Evolutionary conservation across 345 rosid genomes (phyloP), one percentile per base, ranked within the genome.

Genomic region (Mercurialis annua): DNA sequence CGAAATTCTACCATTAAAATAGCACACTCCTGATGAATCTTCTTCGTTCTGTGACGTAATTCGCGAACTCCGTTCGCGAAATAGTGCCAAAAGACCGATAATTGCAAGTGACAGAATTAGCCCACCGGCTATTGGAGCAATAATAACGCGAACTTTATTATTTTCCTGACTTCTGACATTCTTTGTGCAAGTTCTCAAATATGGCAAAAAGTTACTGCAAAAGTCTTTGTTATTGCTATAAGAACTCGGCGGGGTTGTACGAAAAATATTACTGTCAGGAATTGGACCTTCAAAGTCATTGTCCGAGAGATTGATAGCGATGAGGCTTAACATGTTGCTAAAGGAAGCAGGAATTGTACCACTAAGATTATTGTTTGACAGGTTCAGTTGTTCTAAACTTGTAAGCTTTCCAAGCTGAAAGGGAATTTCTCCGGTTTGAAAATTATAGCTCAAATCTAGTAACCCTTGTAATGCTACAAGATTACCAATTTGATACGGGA

Each of bases 201-300:
- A 75, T 4, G 44, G 62, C 8, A 52, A 26, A 33, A 67, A 14
- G 2, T 76, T 69, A 11, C 88, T 42, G 26, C 64, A 84, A 21
- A 77, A 61, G 53, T 69, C 77, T 48, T 71, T 71, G 56, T 81
- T 84, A 58, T 76, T 73, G 57, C 33, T 52, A 11, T 74, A 75
- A 15, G 70, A 74, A n/a, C 51, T 56, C 3, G 64, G 43, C 0
- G 64, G 68, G 23, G 72, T 66, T 21, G 48, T 64, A 23, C 6
- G 62, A 38, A 84, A 84, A 26, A 64, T 65, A 5, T 66, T 65
- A 76, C 59, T 70, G 29, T 71, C 49, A 2, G 84, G 85, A 44
- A 81, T 49, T 20, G 82, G 82, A 27, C 85, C 88, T 46, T 75
- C 81, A 47, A 84, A 64, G 14, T 55, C 24, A 66, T 81, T 84